These are phyloP conservation scores for Byssochlamys sp. DNA, from an alignment of 2,329 filamentous ascomycete species.

Conservation along the genomic window DNA sequence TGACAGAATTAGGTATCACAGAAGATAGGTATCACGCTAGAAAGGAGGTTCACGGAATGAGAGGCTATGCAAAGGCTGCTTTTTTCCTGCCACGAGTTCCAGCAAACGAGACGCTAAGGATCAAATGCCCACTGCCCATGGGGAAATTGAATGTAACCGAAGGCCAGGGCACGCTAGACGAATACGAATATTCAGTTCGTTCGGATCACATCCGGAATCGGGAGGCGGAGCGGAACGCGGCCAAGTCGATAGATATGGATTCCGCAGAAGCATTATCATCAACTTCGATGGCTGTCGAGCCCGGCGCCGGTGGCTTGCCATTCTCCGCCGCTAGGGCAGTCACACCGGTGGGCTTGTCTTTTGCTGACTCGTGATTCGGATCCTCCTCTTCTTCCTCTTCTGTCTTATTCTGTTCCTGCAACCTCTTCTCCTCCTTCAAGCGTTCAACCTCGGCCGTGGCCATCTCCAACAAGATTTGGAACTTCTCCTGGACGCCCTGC, in stretches of 20 bases:
- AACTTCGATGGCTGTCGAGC: slow-evolving; percentile 23
- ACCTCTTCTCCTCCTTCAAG: slow-evolving; percentile 42
- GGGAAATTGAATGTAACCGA: neutral
- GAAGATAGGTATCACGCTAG: neutral
- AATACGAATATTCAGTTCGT: neutral
- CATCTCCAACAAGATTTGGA: slow-evolving; percentile 54
- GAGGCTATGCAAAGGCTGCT: neutral
- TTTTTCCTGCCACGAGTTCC: neutral
- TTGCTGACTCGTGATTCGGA: slow-evolving; percentile 1
- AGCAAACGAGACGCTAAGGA: neutral
- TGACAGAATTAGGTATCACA: neutral
- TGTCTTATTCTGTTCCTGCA: slow-evolving; percentile 8
- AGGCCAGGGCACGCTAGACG: neutral
- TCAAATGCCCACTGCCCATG: neutral
- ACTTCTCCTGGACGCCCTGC: slow-evolving; percentile 55
- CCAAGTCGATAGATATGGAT: slow-evolving; percentile 26
- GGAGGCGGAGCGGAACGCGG: slow-evolving; percentile 21
- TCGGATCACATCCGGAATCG: neutral
- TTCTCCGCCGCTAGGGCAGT: slow-evolving; percentile 4
- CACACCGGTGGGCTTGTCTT: slow-evolving; percentile 2
- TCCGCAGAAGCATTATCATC: slow-evolving; percentile 26
- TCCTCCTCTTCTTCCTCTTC: slow-evolving; percentile 13
- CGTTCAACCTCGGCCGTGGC: slow-evolving; percentile 53
- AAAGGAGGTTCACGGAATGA: neutral
- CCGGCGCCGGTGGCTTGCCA: slow-evolving; percentile 12